Evolutionary conservation across 1,284 basidiomycete species (phyloP).

Genomic region (Ustilago hordei): DNA sequence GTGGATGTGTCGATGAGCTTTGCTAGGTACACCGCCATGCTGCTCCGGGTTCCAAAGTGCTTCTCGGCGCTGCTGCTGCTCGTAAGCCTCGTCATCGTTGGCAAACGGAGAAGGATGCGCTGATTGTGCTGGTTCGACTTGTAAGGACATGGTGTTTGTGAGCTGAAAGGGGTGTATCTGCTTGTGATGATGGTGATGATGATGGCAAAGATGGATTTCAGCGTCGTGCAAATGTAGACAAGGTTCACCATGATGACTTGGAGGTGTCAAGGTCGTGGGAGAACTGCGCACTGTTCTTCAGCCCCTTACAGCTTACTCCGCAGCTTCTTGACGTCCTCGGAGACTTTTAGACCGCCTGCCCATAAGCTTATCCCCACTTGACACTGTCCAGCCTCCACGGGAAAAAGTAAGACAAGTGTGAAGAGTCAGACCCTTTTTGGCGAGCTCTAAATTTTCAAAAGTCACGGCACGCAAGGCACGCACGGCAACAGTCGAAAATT

Average conservation of each 20-base stretch:
- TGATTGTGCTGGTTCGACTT: not conserved
- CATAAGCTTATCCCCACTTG: conserved; percentile 11
- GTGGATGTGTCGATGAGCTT: conserved; percentile 50
- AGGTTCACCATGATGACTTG: not conserved
- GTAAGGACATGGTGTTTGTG: conserved; percentile 7
- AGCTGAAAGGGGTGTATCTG: not conserved
- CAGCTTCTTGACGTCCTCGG: not conserved
- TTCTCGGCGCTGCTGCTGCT: conserved; percentile 24
- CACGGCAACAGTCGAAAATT: not conserved
- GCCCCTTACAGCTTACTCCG: not conserved
- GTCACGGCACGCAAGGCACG: not conserved
- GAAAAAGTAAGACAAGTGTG: not conserved
- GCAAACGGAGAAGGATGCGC: not conserved
- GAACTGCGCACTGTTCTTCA: not conserved
- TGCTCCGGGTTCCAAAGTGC: conserved; percentile 30
- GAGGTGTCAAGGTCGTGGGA: not conserved
- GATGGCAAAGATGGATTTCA: not conserved
- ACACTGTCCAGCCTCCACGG: not conserved
- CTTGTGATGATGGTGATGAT: not conserved
- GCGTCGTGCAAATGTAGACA: too few relatives aligned
- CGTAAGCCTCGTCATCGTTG: conserved; percentile 21
- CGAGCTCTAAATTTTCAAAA: conserved; percentile 9
- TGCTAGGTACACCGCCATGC: not conserved
- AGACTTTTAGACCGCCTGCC: not conserved
- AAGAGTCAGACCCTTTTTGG: conserved; percentile 1